Evolutionary conservation across 2,329 filamentous ascomycete genomes (phyloP).

Genomic region (Lasiodiplodia gonubiensis): DNA sequence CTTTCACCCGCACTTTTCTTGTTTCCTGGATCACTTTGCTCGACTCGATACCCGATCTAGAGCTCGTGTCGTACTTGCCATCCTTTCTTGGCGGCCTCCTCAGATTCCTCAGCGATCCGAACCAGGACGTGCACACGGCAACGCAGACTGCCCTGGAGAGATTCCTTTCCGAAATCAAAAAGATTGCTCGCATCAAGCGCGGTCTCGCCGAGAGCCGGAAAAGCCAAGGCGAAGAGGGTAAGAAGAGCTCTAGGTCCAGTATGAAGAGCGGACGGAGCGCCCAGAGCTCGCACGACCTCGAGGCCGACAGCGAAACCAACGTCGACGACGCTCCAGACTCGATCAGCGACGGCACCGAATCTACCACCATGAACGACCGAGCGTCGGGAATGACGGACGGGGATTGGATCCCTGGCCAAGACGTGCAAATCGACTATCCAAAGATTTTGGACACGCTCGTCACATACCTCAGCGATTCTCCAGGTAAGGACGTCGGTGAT

Average conservation of each 20-base stretch:
- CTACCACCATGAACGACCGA: conserved; percentile 43
- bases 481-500: conserved; percentile 61
- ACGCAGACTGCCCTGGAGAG: conserved; percentile 88
- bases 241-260: conserved; percentile 70
- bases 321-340: conserved; percentile 57
- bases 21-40: conserved; percentile 95
- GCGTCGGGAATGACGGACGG: conserved; percentile 68
- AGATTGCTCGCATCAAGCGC: conserved; percentile 90
- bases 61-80: conserved; percentile 89
- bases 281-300: conserved; percentile 34
- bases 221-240: conserved; percentile 67
- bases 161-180: conserved; percentile 91
- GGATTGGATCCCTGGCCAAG: conserved; percentile 97
- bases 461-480: conserved; percentile 80
- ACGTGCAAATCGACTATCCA: conserved; percentile 91
- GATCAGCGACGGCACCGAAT: conserved; percentile 45
- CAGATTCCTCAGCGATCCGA: conserved; percentile 89
- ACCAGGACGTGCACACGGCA: conserved; percentile 90
- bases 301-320: conserved; percentile 64
- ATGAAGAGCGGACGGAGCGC: conserved; percentile 40
- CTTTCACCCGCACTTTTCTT: conserved; percentile 91
- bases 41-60: conserved; percentile 95
- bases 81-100: conserved; percentile 89
- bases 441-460: conserved; percentile 92
- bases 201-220: conserved; percentile 87